Conservation (phyloP, 768 basidiomycete genomes). For the Brasilioporus rufonigricans region DNA sequence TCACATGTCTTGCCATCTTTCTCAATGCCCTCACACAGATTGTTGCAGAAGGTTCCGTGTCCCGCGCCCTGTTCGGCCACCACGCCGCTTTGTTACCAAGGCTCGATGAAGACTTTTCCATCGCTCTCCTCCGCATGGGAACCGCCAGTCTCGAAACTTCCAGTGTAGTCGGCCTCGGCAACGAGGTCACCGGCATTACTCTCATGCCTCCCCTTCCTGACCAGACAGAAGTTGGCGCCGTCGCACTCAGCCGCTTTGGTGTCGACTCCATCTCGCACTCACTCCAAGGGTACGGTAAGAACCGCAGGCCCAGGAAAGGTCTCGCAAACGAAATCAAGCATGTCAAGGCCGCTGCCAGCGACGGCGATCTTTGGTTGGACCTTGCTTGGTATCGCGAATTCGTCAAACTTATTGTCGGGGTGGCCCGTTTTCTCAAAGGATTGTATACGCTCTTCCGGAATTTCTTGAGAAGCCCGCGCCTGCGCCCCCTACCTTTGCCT, state of each 20-base stretch:
- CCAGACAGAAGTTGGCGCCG: conserved; percentile 29
- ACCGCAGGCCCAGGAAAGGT: conserved; percentile 32
- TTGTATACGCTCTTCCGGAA: conserved; percentile 15
- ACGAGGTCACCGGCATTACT: conserved; percentile 62
- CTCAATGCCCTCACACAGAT: conserved; percentile 68
- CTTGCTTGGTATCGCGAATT: conserved; percentile 41
- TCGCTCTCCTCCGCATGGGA: conserved; percentile 67
- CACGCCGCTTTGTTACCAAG: conserved; percentile 44
- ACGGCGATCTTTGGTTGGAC: conserved; percentile 40
- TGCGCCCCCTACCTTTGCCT: conserved; percentile 2
- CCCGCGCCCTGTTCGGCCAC: conserved; percentile 57
- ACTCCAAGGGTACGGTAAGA: conserved; percentile 26
- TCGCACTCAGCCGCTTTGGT: conserved; percentile 42
- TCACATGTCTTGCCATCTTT: conserved; percentile 55
- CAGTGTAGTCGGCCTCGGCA: conserved; percentile 65
- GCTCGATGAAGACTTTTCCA: conserved; percentile 71
- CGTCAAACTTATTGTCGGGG: conserved; percentile 31
- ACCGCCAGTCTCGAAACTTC: conserved; percentile 77
- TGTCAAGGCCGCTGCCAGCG: conserved; percentile 35
- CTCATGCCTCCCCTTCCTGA: conserved; percentile 12
- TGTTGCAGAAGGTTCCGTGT: conserved; percentile 56
- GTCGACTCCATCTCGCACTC: conserved; percentile 37
- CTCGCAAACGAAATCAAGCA: conserved; percentile 51
- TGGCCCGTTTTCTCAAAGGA: conserved; percentile 28
- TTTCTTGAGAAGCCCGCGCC: conserved; percentile 18